phyloP scores from a whole-genome alignment of 192 early-diverging fungal genomes.

The Cladochytrium replicatum region DNA sequence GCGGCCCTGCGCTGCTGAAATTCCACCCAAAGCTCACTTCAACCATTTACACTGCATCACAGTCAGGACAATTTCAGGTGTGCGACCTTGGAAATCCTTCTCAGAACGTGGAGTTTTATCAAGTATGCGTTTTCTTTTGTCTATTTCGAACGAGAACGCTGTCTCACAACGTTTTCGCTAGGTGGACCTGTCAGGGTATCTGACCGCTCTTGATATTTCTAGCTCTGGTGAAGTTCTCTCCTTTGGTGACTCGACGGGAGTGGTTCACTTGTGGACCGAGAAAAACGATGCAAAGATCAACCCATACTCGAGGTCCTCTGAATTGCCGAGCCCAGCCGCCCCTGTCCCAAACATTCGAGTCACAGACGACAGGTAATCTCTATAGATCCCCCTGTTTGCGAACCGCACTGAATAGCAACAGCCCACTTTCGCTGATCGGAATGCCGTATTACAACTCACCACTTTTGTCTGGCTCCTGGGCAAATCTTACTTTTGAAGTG shows the following conservation, averaged over 20 bases:
- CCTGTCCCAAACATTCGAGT: slow-evolving; percentile 33
- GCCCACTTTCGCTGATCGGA: slow-evolving; percentile 61
- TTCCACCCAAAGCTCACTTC: slow-evolving; percentile 63
- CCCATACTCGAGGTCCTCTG: slow-evolving; percentile 44
- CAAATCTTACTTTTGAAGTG: slow-evolving; percentile 55
- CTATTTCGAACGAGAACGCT: too few species aligned
- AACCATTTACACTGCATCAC: slow-evolving; percentile 52
- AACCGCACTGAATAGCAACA: slow-evolving; percentile 16
- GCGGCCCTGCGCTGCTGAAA: slow-evolving; percentile 52
- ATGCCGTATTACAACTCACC: slow-evolving; percentile 71
- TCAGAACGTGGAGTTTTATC: slow-evolving; percentile 16
- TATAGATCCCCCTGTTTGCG: too few species aligned
- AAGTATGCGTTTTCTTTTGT: slow-evolving; percentile 16
- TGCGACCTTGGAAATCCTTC: slow-evolving; percentile 44
- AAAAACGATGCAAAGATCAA: slow-evolving; percentile 57
- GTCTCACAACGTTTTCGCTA: slow-evolving; percentile 4
- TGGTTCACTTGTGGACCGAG: slow-evolving; percentile 70
- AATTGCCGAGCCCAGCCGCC: slow-evolving; percentile 37
- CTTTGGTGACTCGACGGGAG: slow-evolving; percentile 67
- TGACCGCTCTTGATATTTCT: slow-evolving; percentile 69
- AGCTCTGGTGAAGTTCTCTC: slow-evolving; percentile 65
- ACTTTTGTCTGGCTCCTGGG: slow-evolving; percentile 69
- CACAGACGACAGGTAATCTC: slow-evolving; percentile 39
- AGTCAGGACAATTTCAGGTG: slow-evolving; percentile 60
- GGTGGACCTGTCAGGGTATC: slow-evolving; percentile 24